phyloP scores from a whole-genome alignment of 805 yeast species.

The Nakazawaea wyomingensis region DNA sequence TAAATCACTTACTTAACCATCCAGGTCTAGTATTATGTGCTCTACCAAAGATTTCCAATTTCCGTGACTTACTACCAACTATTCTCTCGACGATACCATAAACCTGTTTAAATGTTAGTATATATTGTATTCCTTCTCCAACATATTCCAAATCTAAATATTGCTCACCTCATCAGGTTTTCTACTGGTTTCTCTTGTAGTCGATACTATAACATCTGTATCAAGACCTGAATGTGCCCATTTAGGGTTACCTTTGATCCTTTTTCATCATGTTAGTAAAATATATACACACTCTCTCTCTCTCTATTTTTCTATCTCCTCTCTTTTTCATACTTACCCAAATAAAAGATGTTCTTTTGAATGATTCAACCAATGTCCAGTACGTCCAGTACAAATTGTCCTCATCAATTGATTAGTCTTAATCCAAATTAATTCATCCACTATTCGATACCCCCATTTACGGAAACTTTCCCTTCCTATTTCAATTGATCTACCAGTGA shows the following conservation, averaged over 20 bases:
- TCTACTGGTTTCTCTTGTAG: slow-evolving; percentile 82
- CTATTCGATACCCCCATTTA: slow-evolving; percentile 77
- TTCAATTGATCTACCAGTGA: slow-evolving; percentile 90
- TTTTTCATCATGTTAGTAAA: neutral
- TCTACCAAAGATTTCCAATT: slow-evolving; percentile 86
- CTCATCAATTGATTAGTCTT: slow-evolving; percentile 83
- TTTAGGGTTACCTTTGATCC: slow-evolving; percentile 64
- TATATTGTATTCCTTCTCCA: too few relatives aligned
- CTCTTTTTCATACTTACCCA: too few relatives aligned
- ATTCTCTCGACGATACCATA: slow-evolving; percentile 82
- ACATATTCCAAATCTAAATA: too few relatives aligned
- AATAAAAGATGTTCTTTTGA: slow-evolving; percentile 87
- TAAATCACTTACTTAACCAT: slow-evolving; percentile 66
- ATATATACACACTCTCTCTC: too few relatives aligned
- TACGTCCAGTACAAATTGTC: slow-evolving; percentile 91
- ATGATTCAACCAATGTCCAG: slow-evolving; percentile 97
- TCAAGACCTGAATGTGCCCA: slow-evolving; percentile 70
- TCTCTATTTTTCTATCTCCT: too few relatives aligned
- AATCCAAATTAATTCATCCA: slow-evolving; percentile 86
- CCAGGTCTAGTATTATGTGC: slow-evolving; percentile 83
- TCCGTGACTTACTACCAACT: slow-evolving; percentile 72
- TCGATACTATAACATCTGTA: slow-evolving; percentile 71
- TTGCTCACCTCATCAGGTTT: slow-evolving; percentile 75
- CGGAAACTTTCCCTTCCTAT: slow-evolving; percentile 71
- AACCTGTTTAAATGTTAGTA: slow-evolving; percentile 24